A percentile compares a stretch with the other conserved stretches of the same genome.
Conservation (phyloP, 2,329 filamentous ascomycete genomes). For the Ophiocordyceps sinensis region DNA sequence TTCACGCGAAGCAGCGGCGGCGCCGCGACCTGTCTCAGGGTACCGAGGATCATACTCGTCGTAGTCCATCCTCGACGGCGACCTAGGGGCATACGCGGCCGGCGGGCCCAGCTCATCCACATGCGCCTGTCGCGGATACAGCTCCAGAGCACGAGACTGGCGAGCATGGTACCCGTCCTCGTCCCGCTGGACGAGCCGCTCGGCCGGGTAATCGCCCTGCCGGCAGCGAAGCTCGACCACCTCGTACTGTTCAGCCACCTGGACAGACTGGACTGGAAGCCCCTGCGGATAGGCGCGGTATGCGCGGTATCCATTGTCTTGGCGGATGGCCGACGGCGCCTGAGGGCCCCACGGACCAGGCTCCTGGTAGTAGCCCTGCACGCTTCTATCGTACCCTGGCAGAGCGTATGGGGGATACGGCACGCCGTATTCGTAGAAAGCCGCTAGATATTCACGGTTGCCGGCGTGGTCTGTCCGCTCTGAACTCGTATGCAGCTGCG, state of each 20-base stretch:
- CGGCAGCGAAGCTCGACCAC: conserved; percentile 29
- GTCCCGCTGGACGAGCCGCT: conserved; percentile 22
- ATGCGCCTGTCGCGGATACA: conserved; percentile 4
- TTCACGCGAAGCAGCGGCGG: background rate
- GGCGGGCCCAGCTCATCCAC: background rate
- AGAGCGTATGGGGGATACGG: background rate
- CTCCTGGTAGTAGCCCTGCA: background rate
- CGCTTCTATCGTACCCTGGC: background rate
- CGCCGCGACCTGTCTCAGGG: conserved; percentile 10
- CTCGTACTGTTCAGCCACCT: conserved; percentile 23
- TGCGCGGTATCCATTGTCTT: conserved; percentile 2
- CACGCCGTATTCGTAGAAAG: background rate
- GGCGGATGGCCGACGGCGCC: background rate
- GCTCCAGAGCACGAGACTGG: conserved; percentile 6
- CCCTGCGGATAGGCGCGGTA: conserved; percentile 4
- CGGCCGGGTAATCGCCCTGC: conserved; percentile 30
- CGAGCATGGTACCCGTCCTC: conserved; percentile 11
- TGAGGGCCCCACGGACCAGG: background rate
- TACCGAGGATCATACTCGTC: conserved; percentile 31
- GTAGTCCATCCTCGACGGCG: conserved; percentile 5
- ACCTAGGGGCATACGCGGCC: background rate
- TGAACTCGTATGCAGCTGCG: too few species aligned
- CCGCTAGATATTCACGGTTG: too few species aligned
- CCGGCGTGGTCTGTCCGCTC: too few species aligned
- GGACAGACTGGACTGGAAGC: background rate